Base-by-base conservation (phyloP, 129 eudicot genomes). In the Logfia minima region DNA sequence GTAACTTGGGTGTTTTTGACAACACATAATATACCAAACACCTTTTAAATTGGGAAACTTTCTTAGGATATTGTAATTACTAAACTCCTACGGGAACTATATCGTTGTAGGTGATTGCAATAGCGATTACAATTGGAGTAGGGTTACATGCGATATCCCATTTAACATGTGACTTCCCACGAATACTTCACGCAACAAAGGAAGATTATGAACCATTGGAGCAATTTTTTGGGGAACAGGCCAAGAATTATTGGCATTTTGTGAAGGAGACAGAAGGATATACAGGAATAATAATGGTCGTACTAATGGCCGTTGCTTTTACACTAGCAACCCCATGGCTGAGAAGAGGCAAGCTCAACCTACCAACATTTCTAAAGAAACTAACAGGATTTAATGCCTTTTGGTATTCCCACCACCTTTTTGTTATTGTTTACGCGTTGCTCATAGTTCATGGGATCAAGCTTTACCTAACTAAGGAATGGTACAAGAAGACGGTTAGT, bases 391-490 rank as follows among this genome's bases (percentile, higher is more conserved):
- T 86, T 72, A 93, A 93, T 62, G 88, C 92, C 77, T 93, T 93
- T 63, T 93, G 98, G 98, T 93, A 92, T 52, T 86, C 98, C 29
- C 98, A 92, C 70, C 98, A 92, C 67, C 84, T 92, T 37, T 88
- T 92, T 79, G 76, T 93, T 81, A 85, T 90, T 13, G 98, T 93
- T 34, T 93, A 93, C 55, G 48, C 75, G 32, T 48, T 83, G 70
- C 96, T 93, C 75, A 84, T 93, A 63, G 79, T 87, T 73, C 98
- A 93, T 17, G 93, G 95, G 1, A 56, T 85, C 86, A 90, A 90
- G 84, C 95, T 93, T 21, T 93, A 85, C 71, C 85, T 93, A 78
- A 85, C 89, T 75, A 79, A 86, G 64, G 79, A 90, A 0, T 82
- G 86, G 87, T 84, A 78, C 86, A 84, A 87, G 85, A 88, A 88